Evolutionary conservation across 805 yeast species (phyloP), one percentile per base, ranked within the genome.

Genomic region (Sugiyamaella marilandica): DNA sequence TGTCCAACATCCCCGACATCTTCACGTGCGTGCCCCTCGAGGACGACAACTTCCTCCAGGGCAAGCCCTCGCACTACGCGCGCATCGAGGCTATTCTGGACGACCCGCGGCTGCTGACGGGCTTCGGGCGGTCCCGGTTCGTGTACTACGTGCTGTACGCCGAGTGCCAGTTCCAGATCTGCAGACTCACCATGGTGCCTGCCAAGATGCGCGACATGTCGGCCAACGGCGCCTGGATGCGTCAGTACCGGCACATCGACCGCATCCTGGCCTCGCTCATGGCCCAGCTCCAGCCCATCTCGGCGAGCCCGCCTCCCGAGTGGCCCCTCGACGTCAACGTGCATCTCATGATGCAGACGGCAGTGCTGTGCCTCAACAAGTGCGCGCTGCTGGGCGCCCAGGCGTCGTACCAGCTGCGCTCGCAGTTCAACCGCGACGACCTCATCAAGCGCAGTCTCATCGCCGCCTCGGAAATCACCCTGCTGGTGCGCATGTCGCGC

Each of bases 1-100:
- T 49, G 16, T 36, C 60, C 24, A 50, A 57, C 31, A 54, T 52
- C 21, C 44, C 47, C 14, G 62, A 56, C 29, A 56, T 66, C 32
- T 45, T 45, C 31, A 56, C 64, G 2, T 53, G 60, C 21, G 41
- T 66, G 34, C 70, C 70, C 0, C 21, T 60, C 31, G 59, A 59
- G 41, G 70, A 65, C 41, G 55, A 50, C 39, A 52, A 50, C 14
- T 57, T 52, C 33, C 33, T 49, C 31, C 18, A 44, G 13, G 62
- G 62, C 31, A 41, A 26, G 10, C 44, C 57, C 2, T 51, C 46
- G 10, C 50, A 45, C 3, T 26, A 46, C 31, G 34, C 53, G 29
- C 34, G 50, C n/a, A 37, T 58, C 13, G 55, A 52, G 16, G 19
- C 11, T 19, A 21, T 49, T n/a, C 48, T 52, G 11, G 52, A 47